These are phyloP conservation scores for Kwoniella shivajii DNA, from an alignment of 1,284 basidiomycete genomes.

Conservation along the genomic window DNA sequence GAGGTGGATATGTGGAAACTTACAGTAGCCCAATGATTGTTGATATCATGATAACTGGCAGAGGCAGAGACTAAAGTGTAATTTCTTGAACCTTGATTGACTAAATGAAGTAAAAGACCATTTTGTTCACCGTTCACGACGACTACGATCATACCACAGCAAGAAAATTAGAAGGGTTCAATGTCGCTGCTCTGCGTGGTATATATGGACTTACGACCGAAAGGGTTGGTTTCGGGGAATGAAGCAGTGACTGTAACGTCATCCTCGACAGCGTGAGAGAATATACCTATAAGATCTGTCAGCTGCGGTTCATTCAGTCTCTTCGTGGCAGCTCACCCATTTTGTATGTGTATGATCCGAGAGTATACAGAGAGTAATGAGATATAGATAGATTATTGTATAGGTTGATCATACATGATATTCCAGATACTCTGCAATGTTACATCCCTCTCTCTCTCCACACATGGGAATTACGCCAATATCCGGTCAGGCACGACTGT, in stretches of 20 bases:
- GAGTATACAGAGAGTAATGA: not conserved
- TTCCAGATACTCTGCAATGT: not conserved
- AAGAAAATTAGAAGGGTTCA: not conserved
- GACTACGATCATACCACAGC: slow-evolving; percentile 62
- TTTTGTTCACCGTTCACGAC: slow-evolving; percentile 85
- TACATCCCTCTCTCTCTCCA: not conserved
- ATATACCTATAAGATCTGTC: slow-evolving; percentile 28
- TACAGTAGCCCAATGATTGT: slow-evolving; percentile 68
- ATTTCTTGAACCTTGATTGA: slow-evolving; percentile 75
- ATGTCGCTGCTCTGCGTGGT: slow-evolving; percentile 1
- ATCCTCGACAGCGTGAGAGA: slow-evolving; percentile 33
- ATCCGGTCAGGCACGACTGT: slow-evolving; percentile 3
- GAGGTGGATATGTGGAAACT: slow-evolving; percentile 37
- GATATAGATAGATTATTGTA: not conserved
- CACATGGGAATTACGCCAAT: too few species aligned
- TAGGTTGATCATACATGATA: not conserved
- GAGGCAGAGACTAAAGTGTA: slow-evolving; percentile 70
- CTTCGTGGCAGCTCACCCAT: slow-evolving; percentile 15
- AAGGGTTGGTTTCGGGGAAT: slow-evolving; percentile 76
- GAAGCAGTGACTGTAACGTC: slow-evolving; percentile 65
- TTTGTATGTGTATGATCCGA: slow-evolving; percentile 4
- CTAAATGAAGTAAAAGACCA: slow-evolving; percentile 65
- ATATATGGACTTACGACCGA: slow-evolving; percentile 74
- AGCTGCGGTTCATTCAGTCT: not conserved
- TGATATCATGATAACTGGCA: slow-evolving; percentile 71